Conservation (phyloP, 495 filamentous ascomycete genomes). For the Trypethelium eluteriae region DNA sequence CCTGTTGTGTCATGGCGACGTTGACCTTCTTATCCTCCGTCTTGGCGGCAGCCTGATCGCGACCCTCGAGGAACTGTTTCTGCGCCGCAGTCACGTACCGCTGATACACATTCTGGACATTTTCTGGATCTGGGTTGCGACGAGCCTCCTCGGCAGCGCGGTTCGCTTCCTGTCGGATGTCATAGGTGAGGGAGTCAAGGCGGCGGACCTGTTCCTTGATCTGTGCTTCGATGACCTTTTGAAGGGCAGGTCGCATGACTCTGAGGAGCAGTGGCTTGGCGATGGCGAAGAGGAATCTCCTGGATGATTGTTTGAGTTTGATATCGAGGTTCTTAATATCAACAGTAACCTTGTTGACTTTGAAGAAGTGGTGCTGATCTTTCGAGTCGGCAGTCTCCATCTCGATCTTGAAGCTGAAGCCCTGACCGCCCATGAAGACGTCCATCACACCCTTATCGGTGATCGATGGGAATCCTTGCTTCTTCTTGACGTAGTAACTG, state of each 20-base stretch:
- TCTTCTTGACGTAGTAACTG: slow-evolving; percentile 90
- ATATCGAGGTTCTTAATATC: slow-evolving; percentile 78
- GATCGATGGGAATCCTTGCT: slow-evolving; percentile 88
- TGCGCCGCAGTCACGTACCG: slow-evolving; percentile 74
- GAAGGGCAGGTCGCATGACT: slow-evolving; percentile 71
- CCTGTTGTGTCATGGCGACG: slow-evolving; percentile 77
- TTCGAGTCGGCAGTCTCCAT: slow-evolving; percentile 70
- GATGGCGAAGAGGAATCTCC: slow-evolving; percentile 80
- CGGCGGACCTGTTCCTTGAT: slow-evolving; percentile 69
- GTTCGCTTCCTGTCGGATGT: slow-evolving; percentile 76
- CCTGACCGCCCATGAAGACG: slow-evolving; percentile 78
- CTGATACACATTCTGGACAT: slow-evolving; percentile 75
- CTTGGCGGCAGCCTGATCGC: slow-evolving; percentile 41
- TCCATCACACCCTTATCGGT: slow-evolving; percentile 86
- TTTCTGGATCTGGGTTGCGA: slow-evolving; percentile 57
- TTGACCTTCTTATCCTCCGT: slow-evolving; percentile 73
- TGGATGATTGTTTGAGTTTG: slow-evolving; percentile 86
- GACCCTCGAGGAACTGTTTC: slow-evolving; percentile 58
- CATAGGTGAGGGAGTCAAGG: slow-evolving; percentile 60
- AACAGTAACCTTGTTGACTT: slow-evolving; percentile 81
- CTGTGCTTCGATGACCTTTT: slow-evolving; percentile 81
- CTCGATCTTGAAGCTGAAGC: slow-evolving; percentile 86
- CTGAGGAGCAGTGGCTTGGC: slow-evolving; percentile 85
- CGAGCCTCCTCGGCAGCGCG: slow-evolving; percentile 58
- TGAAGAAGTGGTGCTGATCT: slow-evolving; percentile 80